phyloP scores from a whole-genome alignment of 306 rosid species.

The Alnus rubra region DNA sequence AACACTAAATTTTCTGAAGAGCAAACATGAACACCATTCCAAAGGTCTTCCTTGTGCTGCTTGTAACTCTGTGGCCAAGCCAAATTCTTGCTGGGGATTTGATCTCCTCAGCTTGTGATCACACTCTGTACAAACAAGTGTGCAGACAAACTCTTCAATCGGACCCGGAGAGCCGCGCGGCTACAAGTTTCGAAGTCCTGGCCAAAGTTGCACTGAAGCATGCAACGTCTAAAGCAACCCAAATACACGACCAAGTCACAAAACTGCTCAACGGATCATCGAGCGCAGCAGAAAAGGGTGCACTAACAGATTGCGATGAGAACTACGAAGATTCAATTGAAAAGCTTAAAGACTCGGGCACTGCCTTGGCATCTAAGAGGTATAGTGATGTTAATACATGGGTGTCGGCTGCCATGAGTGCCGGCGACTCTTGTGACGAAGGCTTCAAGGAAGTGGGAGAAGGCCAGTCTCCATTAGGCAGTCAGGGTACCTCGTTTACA shows the following conservation, averaged over 20 bases:
- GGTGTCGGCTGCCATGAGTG: slow-evolving; percentile 20
- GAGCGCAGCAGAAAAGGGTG: not conserved
- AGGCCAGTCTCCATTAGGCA: not conserved
- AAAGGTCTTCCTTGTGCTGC: not conserved
- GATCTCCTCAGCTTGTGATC: slow-evolving; percentile 14
- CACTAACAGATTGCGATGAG: slow-evolving; percentile 6
- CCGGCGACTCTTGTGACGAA: slow-evolving; percentile 18
- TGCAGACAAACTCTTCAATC: slow-evolving; percentile 7
- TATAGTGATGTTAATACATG: slow-evolving; percentile 13
- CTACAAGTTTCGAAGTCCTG: not conserved
- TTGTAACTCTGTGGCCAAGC: not conserved
- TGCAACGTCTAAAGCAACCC: not conserved
- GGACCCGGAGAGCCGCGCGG: not conserved
- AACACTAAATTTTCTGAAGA: not conserved
- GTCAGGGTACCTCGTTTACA: not conserved
- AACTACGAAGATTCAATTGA: slow-evolving; percentile 9
- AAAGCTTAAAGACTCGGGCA: not conserved
- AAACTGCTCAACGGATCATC: not conserved
- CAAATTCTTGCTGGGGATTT: not conserved
- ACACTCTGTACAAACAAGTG: not conserved
- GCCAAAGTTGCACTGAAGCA: slow-evolving; percentile 1
- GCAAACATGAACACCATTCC: not conserved
- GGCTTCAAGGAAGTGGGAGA: slow-evolving; percentile 8
- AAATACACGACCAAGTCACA: not conserved
- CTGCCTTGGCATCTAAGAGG: not conserved